Percentiles rank a stretch among this genome's conserved stretches.
Conservation (phyloP, 176 grass and related monocot species). For the Oryza glaberrima region DNA sequence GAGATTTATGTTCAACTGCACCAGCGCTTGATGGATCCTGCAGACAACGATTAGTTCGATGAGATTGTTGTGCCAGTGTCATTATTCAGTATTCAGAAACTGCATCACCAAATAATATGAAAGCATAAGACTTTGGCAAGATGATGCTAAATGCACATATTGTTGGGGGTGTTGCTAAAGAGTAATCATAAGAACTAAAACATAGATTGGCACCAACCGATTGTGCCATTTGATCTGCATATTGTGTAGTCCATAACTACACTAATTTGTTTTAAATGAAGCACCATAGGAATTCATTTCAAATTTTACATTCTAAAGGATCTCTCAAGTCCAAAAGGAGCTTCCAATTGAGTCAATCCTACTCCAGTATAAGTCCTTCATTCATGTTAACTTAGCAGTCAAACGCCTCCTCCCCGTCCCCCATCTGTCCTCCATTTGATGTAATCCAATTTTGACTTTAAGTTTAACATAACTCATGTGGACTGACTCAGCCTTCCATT, state of each 20-base stretch:
- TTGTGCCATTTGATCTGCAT: background rate
- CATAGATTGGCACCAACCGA: slow-evolving; percentile 26
- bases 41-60: slow-evolving; percentile 45
- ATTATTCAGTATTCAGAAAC: slow-evolving; percentile 25
- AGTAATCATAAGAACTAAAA: slow-evolving; percentile 12
- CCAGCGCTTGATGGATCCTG: slow-evolving; percentile 50
- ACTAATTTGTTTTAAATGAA: slow-evolving; percentile 14
- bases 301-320: slow-evolving; percentile 2
- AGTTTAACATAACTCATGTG: background rate
- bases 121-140: background rate
- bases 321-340: slow-evolving; percentile 4
- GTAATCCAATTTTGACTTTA: background rate
- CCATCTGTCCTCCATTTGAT: background rate
- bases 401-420: background rate
- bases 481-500: background rate
- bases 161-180: background rate
- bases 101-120: background rate
- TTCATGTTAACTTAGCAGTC: background rate
- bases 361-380: background rate
- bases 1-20: slow-evolving; percentile 64
- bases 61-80: slow-evolving; percentile 1
- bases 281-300: slow-evolving; percentile 21
- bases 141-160: slow-evolving; percentile 10
- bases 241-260: slow-evolving; percentile 12
- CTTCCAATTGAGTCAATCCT: background rate